These are phyloP conservation scores for Pseudocercospora fuligena DNA, from an alignment of 2,329 filamentous ascomycete species.

Conservation along the genomic window DNA sequence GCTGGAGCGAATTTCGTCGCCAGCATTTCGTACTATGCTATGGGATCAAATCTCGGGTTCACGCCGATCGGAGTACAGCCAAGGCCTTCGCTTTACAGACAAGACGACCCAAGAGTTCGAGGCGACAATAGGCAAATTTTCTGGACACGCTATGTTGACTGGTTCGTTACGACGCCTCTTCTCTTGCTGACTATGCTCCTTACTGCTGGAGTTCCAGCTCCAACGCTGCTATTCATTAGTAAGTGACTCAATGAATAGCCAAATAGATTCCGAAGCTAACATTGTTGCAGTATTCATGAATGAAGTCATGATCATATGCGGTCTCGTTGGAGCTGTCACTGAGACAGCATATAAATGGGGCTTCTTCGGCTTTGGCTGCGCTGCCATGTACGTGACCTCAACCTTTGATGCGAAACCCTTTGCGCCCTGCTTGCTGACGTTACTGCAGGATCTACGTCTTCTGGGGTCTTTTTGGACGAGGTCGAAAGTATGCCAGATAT, in stretches of 20 bases:
- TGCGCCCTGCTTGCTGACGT: conserved; percentile 89
- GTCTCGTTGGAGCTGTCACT: conserved; percentile 66
- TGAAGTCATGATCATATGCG: conserved; percentile 65
- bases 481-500: conserved; percentile 56
- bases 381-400: conserved; percentile 68
- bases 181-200: conserved; percentile 64
- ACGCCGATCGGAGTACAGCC: conserved; percentile 62
- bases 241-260: not conserved
- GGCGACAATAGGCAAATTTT: conserved; percentile 63
- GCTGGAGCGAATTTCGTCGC: conserved; percentile 59
- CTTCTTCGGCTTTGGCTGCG: conserved; percentile 38
- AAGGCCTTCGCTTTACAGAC: conserved; percentile 46
- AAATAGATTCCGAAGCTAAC: not conserved
- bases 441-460: conserved; percentile 63
- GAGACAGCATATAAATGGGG: conserved; percentile 65
- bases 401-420: conserved; percentile 90
- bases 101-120: conserved; percentile 45
- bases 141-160: conserved; percentile 67
- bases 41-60: conserved; percentile 66
- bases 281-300: conserved; percentile 57
- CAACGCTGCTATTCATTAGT: conserved; percentile 61
- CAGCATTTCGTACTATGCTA: conserved; percentile 64
- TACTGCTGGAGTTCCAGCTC: conserved; percentile 64
- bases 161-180: conserved; percentile 63
- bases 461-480: conserved; percentile 48